These are phyloP conservation scores for Tardiomyces digboiensis DNA, from an alignment of 1,139 yeast genomes.

Conservation along the genomic window DNA sequence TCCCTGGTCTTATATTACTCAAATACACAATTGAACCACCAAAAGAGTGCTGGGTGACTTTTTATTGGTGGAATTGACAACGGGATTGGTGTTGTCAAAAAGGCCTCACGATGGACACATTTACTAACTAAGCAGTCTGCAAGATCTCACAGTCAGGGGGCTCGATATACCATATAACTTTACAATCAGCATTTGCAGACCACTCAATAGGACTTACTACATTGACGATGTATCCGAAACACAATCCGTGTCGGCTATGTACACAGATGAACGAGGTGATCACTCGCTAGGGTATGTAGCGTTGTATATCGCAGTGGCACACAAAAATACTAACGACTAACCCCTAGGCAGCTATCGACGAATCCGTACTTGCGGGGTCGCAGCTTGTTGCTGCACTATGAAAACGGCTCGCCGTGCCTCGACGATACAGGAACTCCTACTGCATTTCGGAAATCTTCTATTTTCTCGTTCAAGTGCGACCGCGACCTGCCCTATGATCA, in stretches of 20 bases:
- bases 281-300: background rate
- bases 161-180: constrained; percentile 37
- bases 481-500: constrained; percentile 42
- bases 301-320: background rate
- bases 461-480: constrained; percentile 73
- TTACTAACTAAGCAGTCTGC: no score
- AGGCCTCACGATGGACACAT: no score
- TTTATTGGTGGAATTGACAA: no score
- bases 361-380: constrained; percentile 62
- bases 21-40: no score
- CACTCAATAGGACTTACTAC: constrained; percentile 28
- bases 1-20: no score
- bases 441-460: constrained; percentile 45
- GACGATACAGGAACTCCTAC: background rate
- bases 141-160: background rate
- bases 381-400: constrained; percentile 61
- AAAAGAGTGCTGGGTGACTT: no score
- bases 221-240: constrained; percentile 33
- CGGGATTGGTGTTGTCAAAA: no score
- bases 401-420: constrained; percentile 59
- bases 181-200: constrained; percentile 71
- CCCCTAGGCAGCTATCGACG: constrained; percentile 48
- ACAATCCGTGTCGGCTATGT: background rate
- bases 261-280: background rate
- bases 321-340: constrained; percentile 36